Base-by-base conservation (phyloP, 2,329 filamentous ascomycete genomes). In the Pseudodiploospora longispora region DNA sequence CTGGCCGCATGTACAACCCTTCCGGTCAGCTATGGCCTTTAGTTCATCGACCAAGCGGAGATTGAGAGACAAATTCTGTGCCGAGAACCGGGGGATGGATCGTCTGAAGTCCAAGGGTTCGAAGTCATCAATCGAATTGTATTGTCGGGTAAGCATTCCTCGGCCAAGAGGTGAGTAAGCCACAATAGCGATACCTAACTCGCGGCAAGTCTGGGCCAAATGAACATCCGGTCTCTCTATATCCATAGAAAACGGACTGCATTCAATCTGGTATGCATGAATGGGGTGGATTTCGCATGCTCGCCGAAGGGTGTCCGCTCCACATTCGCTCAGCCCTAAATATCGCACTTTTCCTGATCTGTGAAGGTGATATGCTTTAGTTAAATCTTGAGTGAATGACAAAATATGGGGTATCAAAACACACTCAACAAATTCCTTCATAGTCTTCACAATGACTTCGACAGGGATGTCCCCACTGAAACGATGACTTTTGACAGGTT, bases 161-260 rank as follows among this genome's bases (percentile, higher is more conserved):
- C 77, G 70, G 6, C 77, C 78, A 6, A 83, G 69, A 1, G 79
- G 80, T 2, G 70, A 72, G 59, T 80, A 82, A 4, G 75, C 71
- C 6, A 83, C 69, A 7, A 76, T 61, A 1, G 75, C 63, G 0
- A 78, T 64, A 2, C 74, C 77, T 3, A 83, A 70, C 55, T 82
- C 76, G 27, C 71, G 65, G 43, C 68, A 72, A 0, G 78, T 75
- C 35, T 67, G 60, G 4, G 82, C 60, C 2, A 83, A 60, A 40
- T 70, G 55, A 3, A 70, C 72, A 51, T 43, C 61, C 0, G 62
- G 56, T 5, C 62, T 70, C 56, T 85, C 81, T 49, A 85, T 77
- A 36, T 80, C 71, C 31, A 83, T 66, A 1, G 68, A 57, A 52
- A 74, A 80, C 0, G 70, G 68, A 6, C 62, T 70, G 58, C 75